Conservation (phyloP, 495 filamentous ascomycete species). For the Neurospora sp. region DNA sequence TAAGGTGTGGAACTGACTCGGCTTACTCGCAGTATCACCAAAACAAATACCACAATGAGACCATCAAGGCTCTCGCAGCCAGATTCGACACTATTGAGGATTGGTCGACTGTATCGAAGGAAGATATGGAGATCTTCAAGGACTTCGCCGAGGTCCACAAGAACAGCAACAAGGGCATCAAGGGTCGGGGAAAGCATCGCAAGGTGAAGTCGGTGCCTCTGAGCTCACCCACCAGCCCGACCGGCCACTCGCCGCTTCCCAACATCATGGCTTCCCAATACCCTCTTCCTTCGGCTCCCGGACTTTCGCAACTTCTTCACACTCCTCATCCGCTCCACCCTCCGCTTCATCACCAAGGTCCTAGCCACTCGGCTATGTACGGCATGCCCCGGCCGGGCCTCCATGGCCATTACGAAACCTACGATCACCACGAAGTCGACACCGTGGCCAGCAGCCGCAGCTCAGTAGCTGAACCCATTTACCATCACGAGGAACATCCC, state of each 20-base stretch:
- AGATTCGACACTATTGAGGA: slow-evolving; percentile 61
- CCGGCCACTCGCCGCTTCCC: neutral
- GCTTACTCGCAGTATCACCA: slow-evolving; percentile 62
- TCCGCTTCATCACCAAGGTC: slow-evolving; percentile 9
- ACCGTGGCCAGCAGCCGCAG: slow-evolving; percentile 25
- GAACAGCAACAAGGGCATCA: slow-evolving; percentile 96
- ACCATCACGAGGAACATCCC: slow-evolving; percentile 30
- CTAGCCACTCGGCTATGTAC: slow-evolving; percentile 18
- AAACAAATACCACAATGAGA: slow-evolving; percentile 77
- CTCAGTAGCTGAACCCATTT: slow-evolving; percentile 25
- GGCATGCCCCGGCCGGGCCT: slow-evolving; percentile 18
- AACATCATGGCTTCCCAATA: slow-evolving; percentile 8
- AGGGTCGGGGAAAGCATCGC: slow-evolving; percentile 82
- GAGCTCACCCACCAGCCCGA: slow-evolving; percentile 1
- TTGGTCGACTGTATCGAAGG: slow-evolving; percentile 48
- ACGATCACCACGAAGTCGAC: slow-evolving; percentile 32
- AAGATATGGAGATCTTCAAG: slow-evolving; percentile 72
- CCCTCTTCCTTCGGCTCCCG: slow-evolving; percentile 13
- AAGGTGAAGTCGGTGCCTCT: slow-evolving; percentile 28
- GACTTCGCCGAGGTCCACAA: slow-evolving; percentile 86
- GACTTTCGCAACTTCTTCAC: slow-evolving; percentile 14
- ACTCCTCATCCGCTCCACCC: slow-evolving; percentile 7
- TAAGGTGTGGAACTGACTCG: neutral
- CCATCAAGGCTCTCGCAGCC: slow-evolving; percentile 59
- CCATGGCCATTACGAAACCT: slow-evolving; percentile 31